Base-by-base conservation (phyloP, 495 filamentous ascomycete genomes). In the Penicillium egyptiacum region DNA sequence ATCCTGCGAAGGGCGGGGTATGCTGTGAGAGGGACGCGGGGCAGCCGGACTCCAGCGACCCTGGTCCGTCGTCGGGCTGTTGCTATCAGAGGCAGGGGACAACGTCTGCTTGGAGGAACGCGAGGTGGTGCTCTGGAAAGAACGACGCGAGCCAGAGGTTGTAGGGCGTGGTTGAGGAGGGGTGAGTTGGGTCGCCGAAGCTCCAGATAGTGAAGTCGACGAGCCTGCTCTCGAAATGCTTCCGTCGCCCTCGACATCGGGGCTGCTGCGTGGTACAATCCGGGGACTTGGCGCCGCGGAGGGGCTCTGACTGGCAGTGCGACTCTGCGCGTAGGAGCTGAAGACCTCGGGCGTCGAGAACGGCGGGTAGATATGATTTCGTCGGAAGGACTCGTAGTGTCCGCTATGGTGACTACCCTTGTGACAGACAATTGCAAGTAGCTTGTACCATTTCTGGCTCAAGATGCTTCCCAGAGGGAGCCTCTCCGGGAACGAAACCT, bases 321-420 rank as follows among this genome's bases (percentile, higher is more conserved):
- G 80, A 62, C 88, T 89, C 23, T 85, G 83, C 3, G 83, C 87
- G 8, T 85, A 86, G 7, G 81, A 75, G 44, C 87, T 85, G 71
- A 92, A 90, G 0, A 83, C 81, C 66, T 88, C 83, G 0, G 90
- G 89, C 1, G 91, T 97, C 0, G 91, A 90, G 62, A 84, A 97
- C 0, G 92, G 91, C 1, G 83, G 77, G 50, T 80, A 86, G 37
- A 87, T 67, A 55, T 86, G 85, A 70, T 97, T 96, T n/a, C 94
- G 83, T 28, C 94, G 83, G 73, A 98, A 98, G 2, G 92, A 90
- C 69, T 99, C 94, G 71, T 99, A 99, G 69, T 99, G 94, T 1
- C 94, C 94, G 56, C 90, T 96, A 62, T 96, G 86, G 72, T 99
- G 94, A 57, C 88, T 95, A 19, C 94, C 94, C 66, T 96, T 96